Conservation (phyloP, 768 basidiomycete species). For the Hortiboletus flavorubellus region DNA sequence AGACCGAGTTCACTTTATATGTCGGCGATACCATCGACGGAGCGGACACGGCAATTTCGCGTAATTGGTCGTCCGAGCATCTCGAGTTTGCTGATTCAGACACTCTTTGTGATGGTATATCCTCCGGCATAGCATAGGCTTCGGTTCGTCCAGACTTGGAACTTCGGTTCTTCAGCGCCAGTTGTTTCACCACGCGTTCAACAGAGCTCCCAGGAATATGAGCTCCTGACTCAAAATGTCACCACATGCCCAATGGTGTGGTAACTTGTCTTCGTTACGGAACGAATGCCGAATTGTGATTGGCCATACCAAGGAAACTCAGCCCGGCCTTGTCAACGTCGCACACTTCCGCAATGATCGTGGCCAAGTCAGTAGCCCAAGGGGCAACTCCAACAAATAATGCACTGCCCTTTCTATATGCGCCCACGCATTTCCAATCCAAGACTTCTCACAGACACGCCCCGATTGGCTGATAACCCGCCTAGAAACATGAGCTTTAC, state of each 20-base stretch:
- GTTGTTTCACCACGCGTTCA: slow-evolving; percentile 20
- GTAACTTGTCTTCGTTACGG: slow-evolving; percentile 7
- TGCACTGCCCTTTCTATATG: slow-evolving; percentile 14
- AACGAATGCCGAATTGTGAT: slow-evolving; percentile 11
- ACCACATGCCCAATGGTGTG: slow-evolving; percentile 2
- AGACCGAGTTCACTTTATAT: slow-evolving; percentile 25
- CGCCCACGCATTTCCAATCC: neutral
- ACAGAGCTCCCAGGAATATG: slow-evolving; percentile 16
- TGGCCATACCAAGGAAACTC: slow-evolving; percentile 13
- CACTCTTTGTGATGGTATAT: neutral
- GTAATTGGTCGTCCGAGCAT: slow-evolving; percentile 16
- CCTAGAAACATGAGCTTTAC: slow-evolving; percentile 4
- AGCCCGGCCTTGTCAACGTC: neutral
- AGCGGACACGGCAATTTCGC: slow-evolving; percentile 22
- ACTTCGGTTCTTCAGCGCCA: slow-evolving; percentile 6
- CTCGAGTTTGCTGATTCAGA: neutral
- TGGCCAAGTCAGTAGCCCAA: slow-evolving; percentile 12
- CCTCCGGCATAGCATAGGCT: slow-evolving; percentile 8
- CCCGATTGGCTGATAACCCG: slow-evolving; percentile 4
- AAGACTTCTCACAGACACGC: slow-evolving; percentile 4
- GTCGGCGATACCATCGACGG: slow-evolving; percentile 20
- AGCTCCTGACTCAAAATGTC: slow-evolving; percentile 9
- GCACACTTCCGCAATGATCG: slow-evolving; percentile 22
- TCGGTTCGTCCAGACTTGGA: neutral
- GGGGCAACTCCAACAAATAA: slow-evolving; percentile 1